phyloP scores from a whole-genome alignment of 73 alveolate species.

The Paramecium bursaria region DNA sequence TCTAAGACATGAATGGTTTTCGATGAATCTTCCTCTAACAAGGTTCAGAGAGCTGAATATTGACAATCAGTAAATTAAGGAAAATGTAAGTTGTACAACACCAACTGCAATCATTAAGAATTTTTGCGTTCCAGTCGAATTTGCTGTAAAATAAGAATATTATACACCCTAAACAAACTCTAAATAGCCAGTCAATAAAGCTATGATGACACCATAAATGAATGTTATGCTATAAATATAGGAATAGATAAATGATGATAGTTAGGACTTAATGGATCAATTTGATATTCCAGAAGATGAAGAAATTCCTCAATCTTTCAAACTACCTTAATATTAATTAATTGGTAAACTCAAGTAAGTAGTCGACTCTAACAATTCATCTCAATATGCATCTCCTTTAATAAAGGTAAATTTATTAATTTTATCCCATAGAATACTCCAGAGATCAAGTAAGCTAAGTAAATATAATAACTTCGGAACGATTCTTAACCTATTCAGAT shows the following conservation, averaged over 20 bases:
- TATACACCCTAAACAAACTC: background rate
- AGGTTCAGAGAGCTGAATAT: background rate
- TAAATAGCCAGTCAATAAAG: background rate
- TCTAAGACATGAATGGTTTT: conserved; percentile 66
- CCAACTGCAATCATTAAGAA: background rate
- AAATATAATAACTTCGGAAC: background rate
- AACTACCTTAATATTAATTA: background rate
- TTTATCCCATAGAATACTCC: too few relatives aligned
- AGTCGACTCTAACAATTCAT: background rate
- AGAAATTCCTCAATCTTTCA: background rate
- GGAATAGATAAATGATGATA: background rate
- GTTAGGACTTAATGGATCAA: too few relatives aligned
- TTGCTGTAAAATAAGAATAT: background rate
- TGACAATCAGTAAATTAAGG: background rate
- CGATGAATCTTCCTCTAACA: background rate
- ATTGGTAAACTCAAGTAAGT: background rate
- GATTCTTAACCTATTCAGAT: background rate
- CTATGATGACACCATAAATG: background rate
- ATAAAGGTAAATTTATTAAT: background rate
- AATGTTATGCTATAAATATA: background rate
- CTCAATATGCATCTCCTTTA: background rate
- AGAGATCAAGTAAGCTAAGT: too few relatives aligned
- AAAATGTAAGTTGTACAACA: background rate
- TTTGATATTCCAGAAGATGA: too few relatives aligned
- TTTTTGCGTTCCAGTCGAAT: background rate